Evolutionary conservation across 352 stramenopile species (phyloP), one percentile per base, ranked within the genome.

Genomic region (Phytophthora pluvialis): DNA sequence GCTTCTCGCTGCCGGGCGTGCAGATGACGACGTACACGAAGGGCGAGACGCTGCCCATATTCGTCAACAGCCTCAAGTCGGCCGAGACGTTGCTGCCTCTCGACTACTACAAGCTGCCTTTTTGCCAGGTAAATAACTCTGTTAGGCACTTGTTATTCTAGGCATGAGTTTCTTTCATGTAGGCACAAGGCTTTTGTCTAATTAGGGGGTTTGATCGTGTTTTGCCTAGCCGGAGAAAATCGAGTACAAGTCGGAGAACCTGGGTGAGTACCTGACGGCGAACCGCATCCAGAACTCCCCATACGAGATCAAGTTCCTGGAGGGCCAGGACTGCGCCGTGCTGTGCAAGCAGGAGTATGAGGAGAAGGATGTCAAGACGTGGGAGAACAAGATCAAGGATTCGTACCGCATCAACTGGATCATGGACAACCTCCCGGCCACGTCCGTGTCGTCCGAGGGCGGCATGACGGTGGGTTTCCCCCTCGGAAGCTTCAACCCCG

Each of bases 381-480:
- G 99, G 57, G 90, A 98, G 25, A 77, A 88, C 35, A 97, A 96
- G 57, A 98, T 99, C 70, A 95, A 97, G 58, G 91, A 98, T 71
- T 85, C 98, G 62, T 99, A 99, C 80, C 94, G 97, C 55, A 89
- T 99, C 67, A 99, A 99, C 80, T 99, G 86, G 84, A 99, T 99
- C 58, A 82, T 99, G 9, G 98, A 99, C 86, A 99, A 99, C 78
- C 83, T 99, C 28, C 96, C 97, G 4, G 88, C 97, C 48, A 90
- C 80, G 39, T 89, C 88, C 44, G 70, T 91, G 62, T 87, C 78
- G 31, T 29, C 72, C 4, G 84, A 97, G 25, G 83, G 85, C 6
- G 72, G 67, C 21, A 77, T 93, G 52, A 81, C 81, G 15, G 83
- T 97, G 5, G 90, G 91, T 10, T 98, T 96, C 69, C 85, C 90